Conservation (phyloP, 2,329 filamentous ascomycete genomes). For the Blastomyces emzantsi region DNA sequence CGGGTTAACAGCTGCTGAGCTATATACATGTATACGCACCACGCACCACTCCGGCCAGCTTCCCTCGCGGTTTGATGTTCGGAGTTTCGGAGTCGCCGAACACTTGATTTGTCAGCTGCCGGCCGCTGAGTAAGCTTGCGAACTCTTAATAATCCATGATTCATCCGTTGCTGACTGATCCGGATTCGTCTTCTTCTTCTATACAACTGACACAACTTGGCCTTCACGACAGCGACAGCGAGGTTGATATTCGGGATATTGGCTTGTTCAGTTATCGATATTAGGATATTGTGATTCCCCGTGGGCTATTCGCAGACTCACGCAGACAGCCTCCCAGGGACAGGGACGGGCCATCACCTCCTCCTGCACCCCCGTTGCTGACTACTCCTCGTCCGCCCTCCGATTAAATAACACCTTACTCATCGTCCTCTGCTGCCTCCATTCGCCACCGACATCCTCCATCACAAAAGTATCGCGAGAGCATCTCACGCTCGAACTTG, state of each 20-base stretch:
- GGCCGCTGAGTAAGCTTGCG: not conserved
- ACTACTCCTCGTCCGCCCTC: slow-evolving; percentile 15
- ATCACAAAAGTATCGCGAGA: not conserved
- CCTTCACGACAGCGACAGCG: not conserved
- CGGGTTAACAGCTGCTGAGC: too few relatives aligned
- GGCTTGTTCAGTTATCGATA: not conserved
- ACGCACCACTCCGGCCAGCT: too few relatives aligned
- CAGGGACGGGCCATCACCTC: not conserved
- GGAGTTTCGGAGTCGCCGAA: not conserved
- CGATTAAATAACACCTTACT: slow-evolving; percentile 12
- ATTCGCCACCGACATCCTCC: not conserved
- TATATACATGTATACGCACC: too few relatives aligned
- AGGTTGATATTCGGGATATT: not conserved
- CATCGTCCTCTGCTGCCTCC: not conserved
- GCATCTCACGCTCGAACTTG: not conserved
- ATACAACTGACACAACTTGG: not conserved
- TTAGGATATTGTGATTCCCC: not conserved
- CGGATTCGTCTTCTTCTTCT: not conserved
- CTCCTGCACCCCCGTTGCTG: not conserved
- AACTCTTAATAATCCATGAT: not conserved
- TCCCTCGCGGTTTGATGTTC: too few relatives aligned
- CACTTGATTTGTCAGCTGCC: not conserved
- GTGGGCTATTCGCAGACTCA: not conserved
- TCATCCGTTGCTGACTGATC: slow-evolving; percentile 5
- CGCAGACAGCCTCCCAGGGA: not conserved